Evolutionary conservation across 352 stramenopile genomes (phyloP).

Genomic region (Aphanomyces stellatus): DNA sequence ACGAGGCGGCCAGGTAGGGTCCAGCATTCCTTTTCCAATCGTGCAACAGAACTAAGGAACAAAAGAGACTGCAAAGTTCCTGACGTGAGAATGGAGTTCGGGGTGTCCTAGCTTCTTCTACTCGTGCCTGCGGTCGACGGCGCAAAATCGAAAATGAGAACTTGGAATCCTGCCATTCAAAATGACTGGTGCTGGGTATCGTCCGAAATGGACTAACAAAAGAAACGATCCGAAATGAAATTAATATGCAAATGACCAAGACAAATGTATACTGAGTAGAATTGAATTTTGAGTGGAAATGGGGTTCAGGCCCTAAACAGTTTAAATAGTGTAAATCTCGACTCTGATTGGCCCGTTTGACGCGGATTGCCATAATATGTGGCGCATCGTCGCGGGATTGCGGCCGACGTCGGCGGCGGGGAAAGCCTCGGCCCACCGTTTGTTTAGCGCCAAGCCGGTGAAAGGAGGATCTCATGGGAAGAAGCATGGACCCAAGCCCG

Average conservation of each 20-base stretch:
- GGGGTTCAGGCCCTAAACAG: neutral
- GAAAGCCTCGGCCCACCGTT: neutral
- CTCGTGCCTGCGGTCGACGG: neutral
- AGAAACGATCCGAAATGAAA: neutral
- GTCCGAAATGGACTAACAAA: neutral
- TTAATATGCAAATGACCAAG: neutral
- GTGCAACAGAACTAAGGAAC: conserved; percentile 19
- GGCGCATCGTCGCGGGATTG: neutral
- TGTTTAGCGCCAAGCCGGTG: neutral
- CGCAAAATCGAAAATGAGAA: conserved; percentile 14
- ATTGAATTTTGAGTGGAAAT: neutral
- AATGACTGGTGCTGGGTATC: neutral
- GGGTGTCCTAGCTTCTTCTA: neutral
- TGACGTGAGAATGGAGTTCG: conserved; percentile 17
- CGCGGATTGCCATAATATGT: neutral
- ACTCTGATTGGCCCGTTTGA: conserved; percentile 1
- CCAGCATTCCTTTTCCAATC: conserved; percentile 18
- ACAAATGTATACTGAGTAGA: neutral
- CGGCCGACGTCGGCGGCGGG: neutral
- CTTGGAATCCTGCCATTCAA: neutral
- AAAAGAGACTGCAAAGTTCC: conserved; percentile 14
- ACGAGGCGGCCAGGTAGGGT: conserved; percentile 5
- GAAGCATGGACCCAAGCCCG: neutral
- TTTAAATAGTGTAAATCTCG: conserved; percentile 1
- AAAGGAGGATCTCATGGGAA: no score